Conservation (phyloP, 2,329 filamentous ascomycete genomes). For the Monosporascus sp. region DNA sequence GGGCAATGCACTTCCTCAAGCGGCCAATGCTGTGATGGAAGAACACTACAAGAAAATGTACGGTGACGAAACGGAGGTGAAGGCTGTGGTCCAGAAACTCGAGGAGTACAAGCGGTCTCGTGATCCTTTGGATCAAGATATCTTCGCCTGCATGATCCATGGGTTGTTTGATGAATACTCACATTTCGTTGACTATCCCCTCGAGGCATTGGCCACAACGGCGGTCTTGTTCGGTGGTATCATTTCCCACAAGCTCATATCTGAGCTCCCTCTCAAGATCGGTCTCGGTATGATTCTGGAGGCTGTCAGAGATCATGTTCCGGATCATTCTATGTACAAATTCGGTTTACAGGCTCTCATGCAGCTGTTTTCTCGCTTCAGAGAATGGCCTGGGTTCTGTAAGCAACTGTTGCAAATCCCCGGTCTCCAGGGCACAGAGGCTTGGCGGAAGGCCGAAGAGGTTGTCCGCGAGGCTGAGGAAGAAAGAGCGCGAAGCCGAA, state of each 20-base stretch:
- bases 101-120: constrained; percentile 83
- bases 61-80: constrained; percentile 78
- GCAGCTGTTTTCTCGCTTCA: constrained; percentile 75
- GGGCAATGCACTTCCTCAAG: constrained; percentile 72
- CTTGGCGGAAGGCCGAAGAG: constrained; percentile 76
- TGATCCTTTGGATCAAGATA: constrained; percentile 79
- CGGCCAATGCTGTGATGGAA: constrained; percentile 88
- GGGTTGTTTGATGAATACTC: constrained; percentile 96
- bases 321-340: constrained; percentile 92
- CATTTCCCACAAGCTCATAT: constrained; percentile 88
- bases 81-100: constrained; percentile 78
- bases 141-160: constrained; percentile 98
- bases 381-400: constrained; percentile 95
- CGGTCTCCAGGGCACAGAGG: constrained; percentile 76
- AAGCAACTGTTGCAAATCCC: constrained; percentile 77
- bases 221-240: constrained; percentile 95
- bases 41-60: constrained; percentile 99
- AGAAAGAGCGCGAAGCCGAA: constrained; percentile 50
- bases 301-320: constrained; percentile 77
- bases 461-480: constrained; percentile 66
- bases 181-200: constrained; percentile 89
- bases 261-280: constrained; percentile 83
- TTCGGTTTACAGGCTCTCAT: constrained; percentile 94
- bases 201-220: constrained; percentile 93
- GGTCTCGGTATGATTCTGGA: constrained; percentile 98